phyloP scores from a whole-genome alignment of 148 eudicot species.

The Rhododendron molle region DNA sequence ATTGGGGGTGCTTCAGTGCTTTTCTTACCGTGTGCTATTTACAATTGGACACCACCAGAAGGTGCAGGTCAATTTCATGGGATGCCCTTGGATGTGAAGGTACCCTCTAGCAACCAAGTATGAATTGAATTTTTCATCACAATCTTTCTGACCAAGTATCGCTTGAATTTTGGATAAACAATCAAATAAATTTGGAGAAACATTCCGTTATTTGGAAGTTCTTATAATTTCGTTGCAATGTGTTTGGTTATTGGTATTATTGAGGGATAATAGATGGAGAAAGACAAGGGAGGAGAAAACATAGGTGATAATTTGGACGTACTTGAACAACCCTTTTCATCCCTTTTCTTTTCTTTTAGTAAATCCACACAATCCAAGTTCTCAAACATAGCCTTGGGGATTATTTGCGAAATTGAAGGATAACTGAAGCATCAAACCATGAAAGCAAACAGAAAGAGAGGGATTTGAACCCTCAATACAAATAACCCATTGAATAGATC shows the following conservation, averaged over 20 bases:
- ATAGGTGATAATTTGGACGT: not conserved
- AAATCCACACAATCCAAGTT: not conserved
- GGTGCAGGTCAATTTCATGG: constrained; percentile 99
- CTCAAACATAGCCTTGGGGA: not conserved
- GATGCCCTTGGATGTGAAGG: constrained; percentile 98
- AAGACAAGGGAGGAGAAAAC: not conserved
- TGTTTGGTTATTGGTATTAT: not conserved
- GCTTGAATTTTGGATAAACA: not conserved
- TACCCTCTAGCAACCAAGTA: constrained; percentile 13
- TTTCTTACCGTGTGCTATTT: constrained; percentile 77
- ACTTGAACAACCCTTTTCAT: not conserved
- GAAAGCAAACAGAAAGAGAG: not conserved
- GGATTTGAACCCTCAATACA: not conserved
- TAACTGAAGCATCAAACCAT: not conserved
- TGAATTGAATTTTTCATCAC: not conserved
- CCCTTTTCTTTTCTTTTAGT: not conserved
- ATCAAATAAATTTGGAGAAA: not conserved
- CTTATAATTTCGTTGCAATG: not conserved
- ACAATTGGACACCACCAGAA: constrained; percentile 99
- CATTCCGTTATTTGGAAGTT: not conserved
- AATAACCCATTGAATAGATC: not conserved
- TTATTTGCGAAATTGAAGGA: not conserved
- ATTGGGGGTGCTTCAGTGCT: constrained; percentile 65
- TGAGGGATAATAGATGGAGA: not conserved
- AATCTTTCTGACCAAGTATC: not conserved